Evolutionary conservation across 331 rosid species (phyloP).

Genomic region (Erythrophleum ivorense): DNA sequence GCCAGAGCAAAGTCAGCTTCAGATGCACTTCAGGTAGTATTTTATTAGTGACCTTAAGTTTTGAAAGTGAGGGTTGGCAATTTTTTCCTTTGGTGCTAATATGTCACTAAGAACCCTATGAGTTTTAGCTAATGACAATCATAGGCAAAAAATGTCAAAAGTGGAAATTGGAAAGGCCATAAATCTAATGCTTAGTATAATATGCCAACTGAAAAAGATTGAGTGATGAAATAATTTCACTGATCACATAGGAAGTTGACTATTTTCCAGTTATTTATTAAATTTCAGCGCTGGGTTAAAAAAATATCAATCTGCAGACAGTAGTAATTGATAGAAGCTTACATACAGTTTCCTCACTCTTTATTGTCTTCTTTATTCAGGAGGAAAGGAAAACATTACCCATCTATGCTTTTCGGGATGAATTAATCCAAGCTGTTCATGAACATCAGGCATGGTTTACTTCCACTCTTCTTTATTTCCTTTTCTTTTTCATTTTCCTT

Average conservation of each 20-base stretch:
- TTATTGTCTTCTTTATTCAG: constrained; percentile 46
- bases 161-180: constrained; percentile 9
- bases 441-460: constrained; percentile 72
- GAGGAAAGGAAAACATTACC: constrained; percentile 86
- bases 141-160: constrained; percentile 1
- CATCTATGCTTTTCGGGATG: constrained; percentile 75
- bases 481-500: constrained; percentile 18
- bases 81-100: not conserved
- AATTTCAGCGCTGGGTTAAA: not conserved
- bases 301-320: not conserved
- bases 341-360: constrained; percentile 30
- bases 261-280: constrained; percentile 3
- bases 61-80: constrained; percentile 8
- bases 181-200: constrained; percentile 2
- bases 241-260: constrained; percentile 8
- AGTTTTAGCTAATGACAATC: constrained; percentile 31
- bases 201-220: constrained; percentile 15
- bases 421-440: constrained; percentile 75
- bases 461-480: not conserved
- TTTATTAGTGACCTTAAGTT: not conserved
- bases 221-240: constrained; percentile 11
- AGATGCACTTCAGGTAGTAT: constrained; percentile 85
- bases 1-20: constrained; percentile 69
- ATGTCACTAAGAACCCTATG: not conserved
- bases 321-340: constrained; percentile 7